phyloP scores from a whole-genome alignment of 129 eudicot genomes.

The Kitagawia praeruptora region DNA sequence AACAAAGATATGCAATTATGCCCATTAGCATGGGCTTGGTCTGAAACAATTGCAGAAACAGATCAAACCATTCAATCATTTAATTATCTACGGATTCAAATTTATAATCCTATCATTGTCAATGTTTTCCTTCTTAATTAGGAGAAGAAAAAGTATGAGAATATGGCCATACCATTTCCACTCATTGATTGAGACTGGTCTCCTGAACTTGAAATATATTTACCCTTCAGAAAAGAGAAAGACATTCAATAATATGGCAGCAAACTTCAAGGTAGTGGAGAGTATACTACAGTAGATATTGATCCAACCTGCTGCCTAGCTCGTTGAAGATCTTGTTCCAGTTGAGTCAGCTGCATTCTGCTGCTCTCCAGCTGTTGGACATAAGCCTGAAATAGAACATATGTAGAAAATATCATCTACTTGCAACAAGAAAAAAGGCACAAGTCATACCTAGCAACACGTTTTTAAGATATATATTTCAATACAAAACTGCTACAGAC shows the following conservation, averaged over 20 bases:
- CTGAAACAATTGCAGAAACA: background rate
- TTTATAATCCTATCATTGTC: background rate
- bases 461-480: background rate
- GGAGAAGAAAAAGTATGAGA: background rate
- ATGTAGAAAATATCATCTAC: background rate
- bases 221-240: conserved; percentile 51
- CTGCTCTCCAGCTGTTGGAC: conserved; percentile 96
- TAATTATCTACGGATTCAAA: background rate
- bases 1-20: background rate
- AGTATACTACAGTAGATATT: background rate
- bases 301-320: conserved; percentile 90
- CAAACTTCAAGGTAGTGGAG: background rate
- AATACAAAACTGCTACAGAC: background rate
- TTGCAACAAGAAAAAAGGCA: background rate
- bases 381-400: conserved; percentile 50
- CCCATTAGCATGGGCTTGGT: background rate
- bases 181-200: conserved; percentile 72
- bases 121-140: background rate
- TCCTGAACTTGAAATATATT: conserved; percentile 83
- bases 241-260: conserved; percentile 11
- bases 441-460: background rate
- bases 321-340: conserved; percentile 96
- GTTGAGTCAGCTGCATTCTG: conserved; percentile 91
- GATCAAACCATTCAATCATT: background rate
- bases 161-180: conserved; percentile 66